phyloP scores from a whole-genome alignment of 176 grass and related monocot genomes.

The Stipa capillata region DNA sequence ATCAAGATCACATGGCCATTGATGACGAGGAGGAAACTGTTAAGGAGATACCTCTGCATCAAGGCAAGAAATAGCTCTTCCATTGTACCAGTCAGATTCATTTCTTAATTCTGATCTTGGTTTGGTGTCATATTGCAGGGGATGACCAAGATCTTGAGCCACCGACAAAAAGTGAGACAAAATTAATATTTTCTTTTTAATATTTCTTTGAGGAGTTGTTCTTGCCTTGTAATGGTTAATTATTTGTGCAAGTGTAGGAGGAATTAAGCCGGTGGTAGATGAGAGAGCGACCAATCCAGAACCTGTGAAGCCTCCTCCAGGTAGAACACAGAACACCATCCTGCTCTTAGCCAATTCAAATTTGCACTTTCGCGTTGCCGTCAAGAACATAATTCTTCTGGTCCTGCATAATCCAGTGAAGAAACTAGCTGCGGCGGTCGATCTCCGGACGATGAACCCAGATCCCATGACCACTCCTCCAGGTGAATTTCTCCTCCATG shows the following conservation, averaged over 20 bases:
- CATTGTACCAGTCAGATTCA: not conserved
- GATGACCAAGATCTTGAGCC: constrained; percentile 27
- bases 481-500: constrained; percentile 29
- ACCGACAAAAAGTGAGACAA: constrained; percentile 24
- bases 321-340: constrained; percentile 15
- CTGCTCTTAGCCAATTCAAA: not conserved
- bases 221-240: not conserved
- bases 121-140: not conserved
- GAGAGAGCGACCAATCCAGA: constrained; percentile 14
- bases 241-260: not conserved
- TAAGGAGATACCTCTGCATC: not conserved
- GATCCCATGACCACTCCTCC: constrained; percentile 27
- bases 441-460: constrained; percentile 26
- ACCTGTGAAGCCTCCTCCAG: not conserved
- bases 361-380: not conserved
- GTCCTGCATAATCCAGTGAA: constrained; percentile 23
- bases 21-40: constrained; percentile 11
- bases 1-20: constrained; percentile 40
- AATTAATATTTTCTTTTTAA: not conserved
- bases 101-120: constrained; percentile 12
- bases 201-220: not conserved
- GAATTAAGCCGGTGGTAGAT: not conserved
- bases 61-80: constrained; percentile 25
- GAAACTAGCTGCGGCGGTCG: constrained; percentile 17
- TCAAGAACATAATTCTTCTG: not conserved